phyloP scores from a whole-genome alignment of 2,329 filamentous ascomycete species.

The Penicillium capsulatum region DNA sequence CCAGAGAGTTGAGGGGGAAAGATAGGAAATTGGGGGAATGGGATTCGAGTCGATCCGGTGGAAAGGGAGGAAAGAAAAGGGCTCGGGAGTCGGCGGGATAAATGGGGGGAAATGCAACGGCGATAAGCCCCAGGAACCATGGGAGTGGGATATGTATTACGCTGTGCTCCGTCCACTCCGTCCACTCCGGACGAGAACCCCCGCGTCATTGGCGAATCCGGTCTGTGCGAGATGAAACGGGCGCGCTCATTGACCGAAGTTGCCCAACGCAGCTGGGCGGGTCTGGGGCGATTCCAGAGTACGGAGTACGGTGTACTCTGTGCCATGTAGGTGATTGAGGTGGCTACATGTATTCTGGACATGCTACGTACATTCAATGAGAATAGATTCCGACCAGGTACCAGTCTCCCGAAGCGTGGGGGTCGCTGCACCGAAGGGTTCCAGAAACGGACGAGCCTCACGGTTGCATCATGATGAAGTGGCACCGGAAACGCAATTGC shows the following conservation, averaged over 20 bases:
- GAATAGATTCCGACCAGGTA: no score
- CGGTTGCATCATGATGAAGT: slow-evolving; percentile 4
- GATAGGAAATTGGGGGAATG: neutral
- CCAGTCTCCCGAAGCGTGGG: no score
- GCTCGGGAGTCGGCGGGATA: neutral
- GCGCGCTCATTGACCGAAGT: neutral
- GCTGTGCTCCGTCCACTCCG: no score
- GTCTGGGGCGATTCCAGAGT: slow-evolving; percentile 1
- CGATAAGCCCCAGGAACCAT: slow-evolving; percentile 18
- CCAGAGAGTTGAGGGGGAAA: slow-evolving; percentile 1
- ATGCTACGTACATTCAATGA: no score
- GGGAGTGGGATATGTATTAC: slow-evolving; percentile 1
- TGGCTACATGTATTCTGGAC: no score
- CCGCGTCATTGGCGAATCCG: neutral
- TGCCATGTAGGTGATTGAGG: no score
- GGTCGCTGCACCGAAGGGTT: slow-evolving; percentile 32
- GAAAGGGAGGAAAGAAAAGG: slow-evolving; percentile 2
- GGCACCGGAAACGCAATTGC: no score
- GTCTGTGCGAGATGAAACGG: slow-evolving; percentile 6
- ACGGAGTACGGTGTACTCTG: no score
- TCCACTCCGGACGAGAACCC: neutral
- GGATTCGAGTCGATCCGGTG: neutral
- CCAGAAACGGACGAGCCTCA: slow-evolving; percentile 27
- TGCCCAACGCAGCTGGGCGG: slow-evolving; percentile 1
- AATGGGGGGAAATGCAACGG: slow-evolving; percentile 5